Percentiles rank a stretch among this genome's conserved stretches.
These are phyloP conservation scores for Eudorina sp. DNA, from an alignment of 139 green algal genomes.

Conservation along the genomic window DNA sequence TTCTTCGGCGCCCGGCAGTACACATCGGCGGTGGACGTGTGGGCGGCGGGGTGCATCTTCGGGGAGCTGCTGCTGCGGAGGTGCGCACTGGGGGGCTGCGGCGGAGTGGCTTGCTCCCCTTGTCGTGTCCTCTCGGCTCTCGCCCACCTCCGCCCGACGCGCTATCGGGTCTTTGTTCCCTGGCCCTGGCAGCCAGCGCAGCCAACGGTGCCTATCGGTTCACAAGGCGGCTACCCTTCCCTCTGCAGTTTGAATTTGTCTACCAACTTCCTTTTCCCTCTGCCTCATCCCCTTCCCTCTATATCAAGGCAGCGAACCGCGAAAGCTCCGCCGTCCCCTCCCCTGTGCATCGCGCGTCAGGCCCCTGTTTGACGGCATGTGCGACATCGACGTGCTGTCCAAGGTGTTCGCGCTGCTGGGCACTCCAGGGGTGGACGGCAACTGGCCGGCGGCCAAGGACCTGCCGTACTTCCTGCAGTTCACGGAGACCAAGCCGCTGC, in stretches of 20 bases:
- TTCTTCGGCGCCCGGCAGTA: slow-evolving; percentile 88
- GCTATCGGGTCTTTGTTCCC: no score
- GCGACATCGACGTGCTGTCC: slow-evolving; percentile 87
- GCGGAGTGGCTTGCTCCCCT: no score
- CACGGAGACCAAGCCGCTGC: slow-evolving; percentile 58
- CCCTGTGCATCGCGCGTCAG: slow-evolving; percentile 26
- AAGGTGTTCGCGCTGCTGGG: slow-evolving; percentile 86
- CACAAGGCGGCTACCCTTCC: background rate
- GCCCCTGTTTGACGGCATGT: slow-evolving; percentile 85
- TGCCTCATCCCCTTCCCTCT: no score
- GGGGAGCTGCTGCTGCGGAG: slow-evolving; percentile 65
- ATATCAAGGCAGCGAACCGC: no score
- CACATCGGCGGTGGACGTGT: slow-evolving; percentile 86
- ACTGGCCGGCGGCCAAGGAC: slow-evolving; percentile 75
- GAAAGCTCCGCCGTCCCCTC: no score
- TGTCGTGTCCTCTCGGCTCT: no score
- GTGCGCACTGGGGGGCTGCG: background rate
- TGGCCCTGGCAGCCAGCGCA: no score
- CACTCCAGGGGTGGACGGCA: slow-evolving; percentile 74
- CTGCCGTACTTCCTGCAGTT: slow-evolving; percentile 80
- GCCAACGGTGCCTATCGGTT: background rate
- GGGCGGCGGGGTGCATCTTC: slow-evolving; percentile 92
- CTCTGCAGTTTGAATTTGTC: background rate
- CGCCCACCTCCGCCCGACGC: no score
- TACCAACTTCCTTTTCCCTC: no score